Conservation (phyloP, 2,329 filamentous ascomycete species). For the Orbilia oligospora region DNA sequence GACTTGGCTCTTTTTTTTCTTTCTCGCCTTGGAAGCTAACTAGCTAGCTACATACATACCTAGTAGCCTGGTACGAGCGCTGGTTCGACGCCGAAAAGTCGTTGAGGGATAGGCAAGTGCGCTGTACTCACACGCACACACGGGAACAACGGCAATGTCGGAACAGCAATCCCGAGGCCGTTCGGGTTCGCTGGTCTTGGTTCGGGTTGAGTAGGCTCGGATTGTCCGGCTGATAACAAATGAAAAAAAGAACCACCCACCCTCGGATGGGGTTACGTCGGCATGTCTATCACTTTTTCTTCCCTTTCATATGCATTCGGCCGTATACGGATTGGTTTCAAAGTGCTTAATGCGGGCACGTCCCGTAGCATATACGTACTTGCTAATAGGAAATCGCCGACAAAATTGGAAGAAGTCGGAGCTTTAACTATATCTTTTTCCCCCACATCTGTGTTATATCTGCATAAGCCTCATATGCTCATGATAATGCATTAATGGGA, state of each 20-base stretch:
- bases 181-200: constrained; percentile 34
- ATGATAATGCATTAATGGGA: too few species aligned
- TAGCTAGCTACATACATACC: too few species aligned
- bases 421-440: constrained; percentile 1
- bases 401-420: constrained; percentile 13
- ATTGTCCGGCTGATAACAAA: constrained; percentile 23
- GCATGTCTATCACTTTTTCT: background rate
- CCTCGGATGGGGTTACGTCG: constrained; percentile 15
- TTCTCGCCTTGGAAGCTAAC: background rate
- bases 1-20: constrained; percentile 24
- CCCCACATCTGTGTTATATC: constrained; percentile 20
- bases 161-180: constrained; percentile 29
- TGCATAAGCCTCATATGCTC: constrained; percentile 6
- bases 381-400: constrained; percentile 8
- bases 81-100: constrained; percentile 16
- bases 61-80: background rate
- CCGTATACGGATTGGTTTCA: background rate
- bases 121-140: too few species aligned
- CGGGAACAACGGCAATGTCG: constrained; percentile 27
- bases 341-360: too few species aligned
- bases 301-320: background rate
- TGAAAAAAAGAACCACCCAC: background rate
- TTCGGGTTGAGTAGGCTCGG: constrained; percentile 32
- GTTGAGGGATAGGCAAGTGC: background rate
- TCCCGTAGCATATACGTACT: too few species aligned